Percentiles rank a stretch among this genome's conserved stretches.
Conservation (phyloP, 345 rosid genomes). For the Noccaea bulbosa region DNA sequence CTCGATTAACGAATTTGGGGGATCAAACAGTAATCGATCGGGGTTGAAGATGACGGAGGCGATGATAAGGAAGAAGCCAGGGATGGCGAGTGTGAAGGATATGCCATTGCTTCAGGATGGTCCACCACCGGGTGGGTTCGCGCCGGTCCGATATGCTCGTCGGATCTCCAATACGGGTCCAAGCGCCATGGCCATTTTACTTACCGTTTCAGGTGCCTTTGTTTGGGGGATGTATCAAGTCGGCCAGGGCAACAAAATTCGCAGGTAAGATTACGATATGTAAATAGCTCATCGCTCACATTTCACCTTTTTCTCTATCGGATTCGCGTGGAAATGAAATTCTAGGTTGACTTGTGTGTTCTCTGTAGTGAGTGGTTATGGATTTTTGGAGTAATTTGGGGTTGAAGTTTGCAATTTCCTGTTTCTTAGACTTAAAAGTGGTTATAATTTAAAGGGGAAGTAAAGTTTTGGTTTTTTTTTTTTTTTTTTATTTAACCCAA, state of each 20-base stretch:
- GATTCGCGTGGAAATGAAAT: not conserved
- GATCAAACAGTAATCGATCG: conserved; percentile 6
- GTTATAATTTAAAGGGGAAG: not conserved
- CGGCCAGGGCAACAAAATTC: conserved; percentile 94
- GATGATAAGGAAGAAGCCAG: conserved; percentile 93
- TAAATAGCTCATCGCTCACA: not conserved
- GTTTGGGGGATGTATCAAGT: conserved; percentile 98
- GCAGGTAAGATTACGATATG: conserved; percentile 54
- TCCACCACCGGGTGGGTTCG: conserved; percentile 97
- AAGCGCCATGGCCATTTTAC: conserved; percentile 89
- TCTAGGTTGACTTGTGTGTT: not conserved
- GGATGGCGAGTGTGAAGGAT: conserved; percentile 97
- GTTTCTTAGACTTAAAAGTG: not conserved
- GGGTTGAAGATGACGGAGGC: conserved; percentile 84
- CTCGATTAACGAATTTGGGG: conserved; percentile 11
- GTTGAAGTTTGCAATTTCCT: not conserved
- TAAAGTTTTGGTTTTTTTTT: not conserved
- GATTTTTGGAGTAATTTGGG: not conserved
- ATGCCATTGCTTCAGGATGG: conserved; percentile 98
- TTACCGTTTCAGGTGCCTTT: conserved; percentile 80
- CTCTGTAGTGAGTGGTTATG: not conserved
- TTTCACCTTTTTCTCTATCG: not conserved
- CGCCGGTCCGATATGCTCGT: conserved; percentile 90
- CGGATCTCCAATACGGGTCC: conserved; percentile 96
- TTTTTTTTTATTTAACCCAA: not conserved